Conservation (phyloP, 2,329 filamentous ascomycete species). For the Beauveria pseudobassiana region DNA sequence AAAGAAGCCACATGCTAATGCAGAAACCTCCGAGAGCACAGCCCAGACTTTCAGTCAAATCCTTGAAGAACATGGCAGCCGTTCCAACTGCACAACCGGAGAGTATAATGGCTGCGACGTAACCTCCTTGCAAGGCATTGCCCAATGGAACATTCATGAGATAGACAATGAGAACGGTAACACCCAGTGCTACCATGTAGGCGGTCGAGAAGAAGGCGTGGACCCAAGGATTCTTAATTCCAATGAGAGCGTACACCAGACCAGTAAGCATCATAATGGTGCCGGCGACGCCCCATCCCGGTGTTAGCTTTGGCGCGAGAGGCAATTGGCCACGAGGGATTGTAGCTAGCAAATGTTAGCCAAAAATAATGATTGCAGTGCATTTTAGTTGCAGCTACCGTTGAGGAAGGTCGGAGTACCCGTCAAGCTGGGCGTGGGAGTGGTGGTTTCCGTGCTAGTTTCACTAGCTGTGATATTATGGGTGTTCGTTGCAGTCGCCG, state of each 20-base stretch:
- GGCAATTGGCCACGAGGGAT: conserved; percentile 54
- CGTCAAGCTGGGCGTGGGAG: conserved; percentile 15
- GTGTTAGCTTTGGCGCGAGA: conserved; percentile 66
- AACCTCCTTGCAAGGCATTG: conserved; percentile 74
- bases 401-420: conserved; percentile 27
- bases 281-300: conserved; percentile 72
- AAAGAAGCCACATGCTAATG: conserved; percentile 84
- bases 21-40: conserved; percentile 84
- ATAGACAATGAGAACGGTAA: conserved; percentile 79
- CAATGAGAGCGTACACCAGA: conserved; percentile 63
- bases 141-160: conserved; percentile 75
- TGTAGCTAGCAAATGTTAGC: conserved; percentile 27
- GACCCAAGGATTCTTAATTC: conserved; percentile 73
- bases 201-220: conserved; percentile 75
- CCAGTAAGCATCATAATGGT: conserved; percentile 69
- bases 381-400: conserved; percentile 19
- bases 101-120: conserved; percentile 69
- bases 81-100: conserved; percentile 69
- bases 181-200: conserved; percentile 63
- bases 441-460: conserved; percentile 9
- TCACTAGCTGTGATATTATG: conserved; percentile 2
- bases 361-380: background rate
- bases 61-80: conserved; percentile 68
- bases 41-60: conserved; percentile 73
- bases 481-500: background rate